Conservation (phyloP, 768 basidiomycete genomes). For the Trametes meyenii region DNA sequence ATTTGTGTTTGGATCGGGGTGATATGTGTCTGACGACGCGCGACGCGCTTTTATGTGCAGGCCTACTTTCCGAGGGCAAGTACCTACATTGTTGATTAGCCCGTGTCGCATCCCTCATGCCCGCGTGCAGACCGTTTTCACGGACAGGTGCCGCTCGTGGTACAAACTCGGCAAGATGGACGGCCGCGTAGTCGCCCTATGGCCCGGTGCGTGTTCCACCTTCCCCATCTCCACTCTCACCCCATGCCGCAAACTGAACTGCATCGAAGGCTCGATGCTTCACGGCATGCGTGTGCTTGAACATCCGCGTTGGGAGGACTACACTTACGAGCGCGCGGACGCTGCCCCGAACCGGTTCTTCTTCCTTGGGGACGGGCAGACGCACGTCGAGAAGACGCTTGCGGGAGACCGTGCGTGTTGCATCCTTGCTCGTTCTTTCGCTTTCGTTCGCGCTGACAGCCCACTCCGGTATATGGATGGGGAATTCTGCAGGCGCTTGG, state of each 20-base stretch:
- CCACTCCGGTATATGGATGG: no score
- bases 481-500: no score
- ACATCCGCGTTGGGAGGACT: constrained; percentile 67
- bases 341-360: constrained; percentile 49
- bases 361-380: constrained; percentile 63
- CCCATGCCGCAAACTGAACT: no score
- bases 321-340: constrained; percentile 50
- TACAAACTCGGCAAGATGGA: constrained; percentile 60
- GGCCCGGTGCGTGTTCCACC: constrained; percentile 48
- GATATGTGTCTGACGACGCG: no score
- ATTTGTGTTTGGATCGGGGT: neutral
- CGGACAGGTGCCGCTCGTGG: constrained; percentile 61
- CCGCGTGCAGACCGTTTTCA: constrained; percentile 53
- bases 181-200: constrained; percentile 56
- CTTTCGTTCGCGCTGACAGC: no score
- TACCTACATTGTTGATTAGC: neutral
- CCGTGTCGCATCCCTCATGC: neutral
- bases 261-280: constrained; percentile 45
- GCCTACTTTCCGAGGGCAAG: constrained; percentile 50
- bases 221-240: no score
- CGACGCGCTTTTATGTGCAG: constrained; percentile 31
- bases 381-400: constrained; percentile 47
- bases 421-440: no score
- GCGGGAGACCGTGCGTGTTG: constrained; percentile 33
- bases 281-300: constrained; percentile 50